Evolutionary conservation across 2,329 filamentous ascomycete genomes (phyloP).

Genomic region (Trichoderma lentiforme): DNA sequence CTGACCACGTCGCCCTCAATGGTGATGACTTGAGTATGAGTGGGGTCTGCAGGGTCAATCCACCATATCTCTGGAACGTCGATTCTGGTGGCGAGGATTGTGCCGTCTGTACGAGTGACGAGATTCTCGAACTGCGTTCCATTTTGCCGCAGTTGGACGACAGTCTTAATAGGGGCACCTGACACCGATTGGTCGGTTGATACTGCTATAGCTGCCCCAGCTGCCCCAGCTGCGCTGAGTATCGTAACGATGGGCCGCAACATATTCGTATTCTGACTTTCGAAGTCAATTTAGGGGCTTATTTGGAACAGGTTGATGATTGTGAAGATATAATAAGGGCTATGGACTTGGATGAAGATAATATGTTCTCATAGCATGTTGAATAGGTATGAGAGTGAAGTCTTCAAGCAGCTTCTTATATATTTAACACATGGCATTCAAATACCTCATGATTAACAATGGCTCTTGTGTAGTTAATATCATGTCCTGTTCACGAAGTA

Average conservation of each 20-base stretch:
- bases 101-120: not conserved
- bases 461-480: too few species aligned
- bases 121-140: not conserved
- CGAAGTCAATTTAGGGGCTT: not conserved
- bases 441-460: too few species aligned
- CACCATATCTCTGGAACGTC: not conserved
- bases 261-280: not conserved
- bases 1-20: not conserved
- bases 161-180: not conserved
- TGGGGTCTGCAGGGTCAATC: not conserved
- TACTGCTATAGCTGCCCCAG: not conserved
- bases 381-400: too few species aligned
- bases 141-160: not conserved
- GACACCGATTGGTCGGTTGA: not conserved
- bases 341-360: not conserved
- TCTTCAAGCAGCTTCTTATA: not conserved
- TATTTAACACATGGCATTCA: too few species aligned
- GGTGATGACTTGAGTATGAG: not conserved
- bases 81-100: not conserved
- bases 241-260: not conserved
- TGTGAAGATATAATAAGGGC: rapidly evolving
- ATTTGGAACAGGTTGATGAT: not conserved
- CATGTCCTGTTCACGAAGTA: too few species aligned
- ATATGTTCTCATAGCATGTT: not conserved
- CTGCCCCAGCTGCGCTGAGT: not conserved